Base-by-base conservation (phyloP, 2,329 filamentous ascomycete genomes). In the Monosporascus ibericus region DNA sequence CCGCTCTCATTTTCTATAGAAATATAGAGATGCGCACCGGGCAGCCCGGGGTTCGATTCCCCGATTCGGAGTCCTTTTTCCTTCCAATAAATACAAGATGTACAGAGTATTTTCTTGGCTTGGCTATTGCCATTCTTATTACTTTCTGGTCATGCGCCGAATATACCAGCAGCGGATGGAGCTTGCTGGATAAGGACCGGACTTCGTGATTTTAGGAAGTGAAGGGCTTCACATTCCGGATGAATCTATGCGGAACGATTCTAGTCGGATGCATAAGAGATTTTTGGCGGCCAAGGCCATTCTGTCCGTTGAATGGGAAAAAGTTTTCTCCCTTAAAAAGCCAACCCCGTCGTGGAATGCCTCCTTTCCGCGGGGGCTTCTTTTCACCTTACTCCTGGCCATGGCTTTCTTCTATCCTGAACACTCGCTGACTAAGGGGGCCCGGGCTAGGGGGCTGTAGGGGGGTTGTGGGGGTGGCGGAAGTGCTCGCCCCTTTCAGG, bases 291-390 rank as follows among this genome's bases (percentile, higher is more conserved):
- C 27, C 3, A 30, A 30, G 27, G 27, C 9, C 27, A 30, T 90
- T 91, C 58, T 88, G 83, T 11, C 85, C 77, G 67, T 92, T 88
- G 65, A 92, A 91, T 0, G 85, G 78, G 6, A 86, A 88, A 88
- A 61, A 90, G 88, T 14, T 55, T 86, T 84, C 24, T 27, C 81
- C 76, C 0, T 86, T 90, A 64, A 91, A 92, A 49, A 48, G 88
- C 80, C 44, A 89, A 30, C 27, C 4, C 9, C 71, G 61, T 87
- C 72, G 50, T 70, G 64, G 58, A 78, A 74, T 56, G 68, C 69
- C 27, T 63, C 64, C n/a, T 60, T 60, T 17, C 59, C 53, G 9
- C n/a, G 57, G 61, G 7, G 36, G 42, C 46, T 49, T 58, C 44
- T 58, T 58, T 37, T 47, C 55, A 25, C 55, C 17, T 20, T 18